Conservation (phyloP, 2,329 filamentous ascomycete genomes). For the Fusarium dlaminii region DNA sequence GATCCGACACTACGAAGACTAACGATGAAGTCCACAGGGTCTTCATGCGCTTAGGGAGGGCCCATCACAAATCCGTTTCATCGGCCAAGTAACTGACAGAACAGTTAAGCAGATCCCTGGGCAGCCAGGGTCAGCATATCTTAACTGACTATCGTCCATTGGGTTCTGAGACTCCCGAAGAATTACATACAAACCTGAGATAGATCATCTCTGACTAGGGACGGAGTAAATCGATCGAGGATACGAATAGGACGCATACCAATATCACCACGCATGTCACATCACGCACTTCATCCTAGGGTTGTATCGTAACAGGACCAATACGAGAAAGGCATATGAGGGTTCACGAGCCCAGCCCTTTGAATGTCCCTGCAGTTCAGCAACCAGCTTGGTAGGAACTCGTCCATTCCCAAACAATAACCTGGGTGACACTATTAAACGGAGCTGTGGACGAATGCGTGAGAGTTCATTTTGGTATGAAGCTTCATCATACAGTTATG, state of each 20-base stretch:
- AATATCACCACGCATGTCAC: slow-evolving; percentile 12
- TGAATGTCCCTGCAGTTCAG: not conserved
- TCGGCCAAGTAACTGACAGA: slow-evolving; percentile 14
- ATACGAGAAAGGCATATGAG: not conserved
- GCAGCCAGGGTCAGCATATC: not conserved
- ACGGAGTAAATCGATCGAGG: not conserved
- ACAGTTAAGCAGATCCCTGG: not conserved
- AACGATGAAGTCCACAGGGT: slow-evolving; percentile 17
- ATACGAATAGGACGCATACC: not conserved
- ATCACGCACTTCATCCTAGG: slow-evolving; percentile 14
- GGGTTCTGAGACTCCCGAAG: not conserved
- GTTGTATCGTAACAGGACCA: not conserved
- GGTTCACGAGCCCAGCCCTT: not conserved
- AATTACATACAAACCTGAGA: not conserved
- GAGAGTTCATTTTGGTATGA: not conserved
- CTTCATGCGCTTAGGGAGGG: slow-evolving; percentile 5
- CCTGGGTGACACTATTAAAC: not conserved
- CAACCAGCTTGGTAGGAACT: not conserved
- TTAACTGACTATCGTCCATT: not conserved
- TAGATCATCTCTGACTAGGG: not conserved
- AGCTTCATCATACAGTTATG: slow-evolving; percentile 21
- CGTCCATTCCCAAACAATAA: not conserved
- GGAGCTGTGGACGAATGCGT: not conserved
- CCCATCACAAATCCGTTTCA: slow-evolving; percentile 15
- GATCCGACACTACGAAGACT: slow-evolving; percentile 6